phyloP scores from a whole-genome alignment of 2,329 filamentous ascomycete genomes.

The Lachnellula suecica region DNA sequence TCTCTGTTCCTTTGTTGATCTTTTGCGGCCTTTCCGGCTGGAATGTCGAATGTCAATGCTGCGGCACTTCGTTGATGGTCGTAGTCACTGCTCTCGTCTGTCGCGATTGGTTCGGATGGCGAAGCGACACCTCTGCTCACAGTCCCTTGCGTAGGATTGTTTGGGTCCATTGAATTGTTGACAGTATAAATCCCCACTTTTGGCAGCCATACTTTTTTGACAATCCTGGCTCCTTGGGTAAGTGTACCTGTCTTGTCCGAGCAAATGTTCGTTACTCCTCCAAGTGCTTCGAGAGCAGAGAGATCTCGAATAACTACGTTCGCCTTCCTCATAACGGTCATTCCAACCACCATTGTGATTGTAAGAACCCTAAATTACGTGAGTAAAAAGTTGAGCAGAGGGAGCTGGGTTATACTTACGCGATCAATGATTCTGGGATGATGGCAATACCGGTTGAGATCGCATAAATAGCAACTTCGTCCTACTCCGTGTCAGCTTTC shows the following conservation, averaged over 20 bases:
- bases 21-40: constrained; percentile 41
- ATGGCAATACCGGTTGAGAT: constrained; percentile 49
- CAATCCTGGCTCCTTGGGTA: constrained; percentile 58
- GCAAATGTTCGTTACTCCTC: constrained; percentile 71
- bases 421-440: constrained; percentile 58
- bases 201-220: constrained; percentile 56
- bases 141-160: constrained; percentile 51
- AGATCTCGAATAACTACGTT: constrained; percentile 48
- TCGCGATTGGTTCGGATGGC: too few relatives aligned
- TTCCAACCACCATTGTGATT: constrained; percentile 51
- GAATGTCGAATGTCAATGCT: constrained; percentile 62
- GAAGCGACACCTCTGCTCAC: constrained; percentile 43
- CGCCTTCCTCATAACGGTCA: constrained; percentile 44
- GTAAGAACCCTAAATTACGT: constrained; percentile 50
- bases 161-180: constrained; percentile 50
- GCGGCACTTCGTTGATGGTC: constrained; percentile 60
- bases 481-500: background rate
- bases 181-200: constrained; percentile 51
- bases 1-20: constrained; percentile 29
- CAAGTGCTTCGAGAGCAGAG: constrained; percentile 63
- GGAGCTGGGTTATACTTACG: constrained; percentile 18
- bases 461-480: constrained; percentile 32
- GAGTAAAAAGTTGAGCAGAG: constrained; percentile 5
- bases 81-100: constrained; percentile 51
- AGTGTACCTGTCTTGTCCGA: constrained; percentile 78